phyloP scores from a whole-genome alignment of 1,284 basidiomycete genomes.

The Hortiboletus rubellus region DNA sequence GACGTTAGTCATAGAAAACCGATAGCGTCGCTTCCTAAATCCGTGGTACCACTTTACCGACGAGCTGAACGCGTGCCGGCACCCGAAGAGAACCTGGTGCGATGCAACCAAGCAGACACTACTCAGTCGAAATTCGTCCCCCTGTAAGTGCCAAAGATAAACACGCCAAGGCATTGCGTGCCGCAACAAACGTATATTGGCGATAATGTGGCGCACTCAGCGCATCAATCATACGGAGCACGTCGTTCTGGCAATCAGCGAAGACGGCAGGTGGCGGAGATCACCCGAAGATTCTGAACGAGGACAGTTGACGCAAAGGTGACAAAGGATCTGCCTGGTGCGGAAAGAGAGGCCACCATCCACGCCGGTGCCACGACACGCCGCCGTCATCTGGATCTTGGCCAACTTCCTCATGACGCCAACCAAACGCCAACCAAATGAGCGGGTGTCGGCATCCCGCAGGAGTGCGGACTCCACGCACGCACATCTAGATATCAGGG shows the following conservation, averaged over 20 bases:
- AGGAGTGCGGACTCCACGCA: slow-evolving; percentile 24
- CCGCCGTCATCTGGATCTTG: slow-evolving; percentile 1
- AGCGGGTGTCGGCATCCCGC: slow-evolving; percentile 23
- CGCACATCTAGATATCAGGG: slow-evolving; percentile 14
- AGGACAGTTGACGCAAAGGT: slow-evolving; percentile 5
- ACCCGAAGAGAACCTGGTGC: background rate
- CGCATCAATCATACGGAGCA: slow-evolving; percentile 1
- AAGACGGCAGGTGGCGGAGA: slow-evolving; percentile 7
- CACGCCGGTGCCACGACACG: slow-evolving; percentile 5
- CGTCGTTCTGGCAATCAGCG: background rate
- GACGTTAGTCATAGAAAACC: background rate
- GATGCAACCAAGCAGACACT: background rate
- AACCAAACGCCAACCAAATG: background rate
- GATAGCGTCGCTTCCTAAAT: background rate
- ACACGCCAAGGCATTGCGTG: slow-evolving; percentile 2
- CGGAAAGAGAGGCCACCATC: background rate
- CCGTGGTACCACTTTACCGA: background rate
- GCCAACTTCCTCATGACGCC: slow-evolving; percentile 1
- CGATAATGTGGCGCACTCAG: background rate
- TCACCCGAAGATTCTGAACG: background rate
- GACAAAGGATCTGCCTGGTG: background rate
- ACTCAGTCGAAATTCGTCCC: background rate
- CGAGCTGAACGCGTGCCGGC: background rate
- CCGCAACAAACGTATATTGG: background rate
- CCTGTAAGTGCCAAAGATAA: background rate